Conservation (phyloP, 2,329 filamentous ascomycete species). For the Xylariomycetidae sp. region DNA sequence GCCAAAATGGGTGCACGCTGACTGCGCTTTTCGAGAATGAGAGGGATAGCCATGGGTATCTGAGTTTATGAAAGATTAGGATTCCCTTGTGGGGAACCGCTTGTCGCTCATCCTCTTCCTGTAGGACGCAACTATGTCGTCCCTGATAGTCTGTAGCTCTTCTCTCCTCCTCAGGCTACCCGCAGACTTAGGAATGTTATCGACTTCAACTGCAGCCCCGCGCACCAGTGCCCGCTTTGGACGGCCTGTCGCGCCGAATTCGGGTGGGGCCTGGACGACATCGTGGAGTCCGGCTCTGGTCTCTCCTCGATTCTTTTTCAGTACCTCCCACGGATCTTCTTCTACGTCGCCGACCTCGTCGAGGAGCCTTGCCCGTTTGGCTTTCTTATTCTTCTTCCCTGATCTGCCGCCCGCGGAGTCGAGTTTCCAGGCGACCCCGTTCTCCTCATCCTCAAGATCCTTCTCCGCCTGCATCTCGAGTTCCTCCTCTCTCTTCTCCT, state of each 20-base stretch:
- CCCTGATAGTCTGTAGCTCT: constrained; percentile 64
- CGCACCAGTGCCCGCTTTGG: constrained; percentile 62
- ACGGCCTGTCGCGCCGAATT: constrained; percentile 57
- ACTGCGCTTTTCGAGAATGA: too few species aligned
- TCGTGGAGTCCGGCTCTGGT: constrained; percentile 47
- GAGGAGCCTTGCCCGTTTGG: constrained; percentile 31
- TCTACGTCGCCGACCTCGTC: constrained; percentile 46
- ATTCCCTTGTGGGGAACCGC: too few species aligned
- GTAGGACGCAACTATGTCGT: constrained; percentile 70
- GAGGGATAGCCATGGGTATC: too few species aligned
- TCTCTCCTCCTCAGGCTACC: constrained; percentile 70
- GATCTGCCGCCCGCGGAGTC: constrained; percentile 36
- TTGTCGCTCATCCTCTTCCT: constrained; percentile 61
- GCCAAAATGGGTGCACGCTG: too few species aligned
- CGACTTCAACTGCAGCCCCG: constrained; percentile 62
- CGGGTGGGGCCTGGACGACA: constrained; percentile 71
- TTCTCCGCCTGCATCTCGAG: constrained; percentile 59
- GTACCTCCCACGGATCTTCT: constrained; percentile 71
- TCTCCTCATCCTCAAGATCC: constrained; percentile 56
- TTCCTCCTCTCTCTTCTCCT: constrained; percentile 62
- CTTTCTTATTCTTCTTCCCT: constrained; percentile 41
- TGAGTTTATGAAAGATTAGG: too few species aligned
- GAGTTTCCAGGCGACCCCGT: constrained; percentile 44
- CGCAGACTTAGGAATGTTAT: constrained; percentile 62
- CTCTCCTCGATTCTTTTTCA: constrained; percentile 63